Evolutionary conservation across 208 protist species (phyloP), one percentile per base, ranked within the genome.

Genomic region (Spongospora subterranea): DNA sequence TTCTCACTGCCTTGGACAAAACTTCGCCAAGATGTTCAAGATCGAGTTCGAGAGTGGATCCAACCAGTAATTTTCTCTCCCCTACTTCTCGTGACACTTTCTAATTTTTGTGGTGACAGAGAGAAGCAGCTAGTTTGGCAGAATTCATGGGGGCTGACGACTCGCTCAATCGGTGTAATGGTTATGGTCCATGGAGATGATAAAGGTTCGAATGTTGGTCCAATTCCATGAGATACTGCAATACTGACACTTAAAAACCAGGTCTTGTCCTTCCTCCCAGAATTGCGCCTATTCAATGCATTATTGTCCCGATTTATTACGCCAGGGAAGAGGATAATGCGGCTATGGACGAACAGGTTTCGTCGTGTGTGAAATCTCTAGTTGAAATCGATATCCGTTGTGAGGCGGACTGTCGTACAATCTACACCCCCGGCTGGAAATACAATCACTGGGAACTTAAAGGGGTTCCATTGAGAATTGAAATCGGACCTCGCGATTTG

Each of bases 111-210:
- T n/a, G 24, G n/a, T 66, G 32, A 24, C 41, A 13, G 89, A 96
- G 92, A 94, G 0, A 97, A 96, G 91, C 91, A 95, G 88, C 95
- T 97, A 45, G 96, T 96, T 45, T 99, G 95, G 95, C 98, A 99
- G 96, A 99, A 99, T 95, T 99, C 97, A 88, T 99, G 98, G 98
- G 98, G 98, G 46, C 94, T 99, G 64, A 98, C 98, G 17, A 99
- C 98, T 13, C 96, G 98, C 88, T 96, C 97, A 35, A 94, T 96
- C 45, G 88, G 93, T 71, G 53, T 94, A 17, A 91, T 94, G 89
- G 96, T 98, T 54, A 99, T 99, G 98, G 96, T 99, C 50, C 98
- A 99, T 94, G 97, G 97, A 76, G 98, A 99, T 94, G 96, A 99
- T 95, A 97, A 97, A 46, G 98, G 98, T 77, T 32, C 54, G 54